A percentile compares a stretch with the other conserved stretches of the same genome.
phyloP scores from a whole-genome alignment of 129 eudicot genomes.

The Chrysanthemum lavandulifolium region DNA sequence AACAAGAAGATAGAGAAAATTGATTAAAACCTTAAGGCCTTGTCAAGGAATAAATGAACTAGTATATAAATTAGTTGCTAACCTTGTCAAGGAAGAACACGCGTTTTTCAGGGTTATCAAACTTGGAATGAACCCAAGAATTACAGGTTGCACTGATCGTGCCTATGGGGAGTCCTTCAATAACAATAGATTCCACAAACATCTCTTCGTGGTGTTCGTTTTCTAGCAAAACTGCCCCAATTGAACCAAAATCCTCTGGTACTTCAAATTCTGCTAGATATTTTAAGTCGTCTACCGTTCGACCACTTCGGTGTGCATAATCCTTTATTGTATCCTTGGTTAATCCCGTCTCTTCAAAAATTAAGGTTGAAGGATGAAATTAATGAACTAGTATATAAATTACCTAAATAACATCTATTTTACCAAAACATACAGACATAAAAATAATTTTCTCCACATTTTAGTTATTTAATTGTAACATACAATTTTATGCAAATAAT shows the following conservation, averaged over 20 bases:
- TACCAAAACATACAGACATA: too few relatives aligned
- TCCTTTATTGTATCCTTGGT: conserved; percentile 37
- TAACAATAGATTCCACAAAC: conserved; percentile 33
- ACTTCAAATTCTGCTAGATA: conserved; percentile 44
- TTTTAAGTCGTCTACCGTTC: conserved; percentile 14
- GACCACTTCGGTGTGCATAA: conserved; percentile 39
- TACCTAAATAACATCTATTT: not conserved
- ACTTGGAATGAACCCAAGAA: conserved; percentile 72
- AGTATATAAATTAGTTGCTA: not conserved
- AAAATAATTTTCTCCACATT: too few relatives aligned
- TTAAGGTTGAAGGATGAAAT: not conserved
- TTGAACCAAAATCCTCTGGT: conserved; percentile 50
- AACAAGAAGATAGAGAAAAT: too few relatives aligned
- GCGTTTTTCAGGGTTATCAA: conserved; percentile 36
- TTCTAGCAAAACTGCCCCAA: conserved; percentile 58
- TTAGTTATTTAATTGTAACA: too few relatives aligned
- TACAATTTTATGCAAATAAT: too few relatives aligned
- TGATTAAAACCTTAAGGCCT: too few relatives aligned
- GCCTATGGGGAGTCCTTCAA: conserved; percentile 49
- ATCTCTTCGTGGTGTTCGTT: conserved; percentile 71
- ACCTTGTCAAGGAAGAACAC: conserved; percentile 79
- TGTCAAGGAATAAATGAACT: too few relatives aligned
- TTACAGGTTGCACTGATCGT: conserved; percentile 29
- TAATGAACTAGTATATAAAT: not conserved
- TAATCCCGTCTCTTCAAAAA: conserved; percentile 38